These are phyloP conservation scores for Claviceps sp. DNA, from an alignment of 2,329 filamentous ascomycete species.

Conservation along the genomic window DNA sequence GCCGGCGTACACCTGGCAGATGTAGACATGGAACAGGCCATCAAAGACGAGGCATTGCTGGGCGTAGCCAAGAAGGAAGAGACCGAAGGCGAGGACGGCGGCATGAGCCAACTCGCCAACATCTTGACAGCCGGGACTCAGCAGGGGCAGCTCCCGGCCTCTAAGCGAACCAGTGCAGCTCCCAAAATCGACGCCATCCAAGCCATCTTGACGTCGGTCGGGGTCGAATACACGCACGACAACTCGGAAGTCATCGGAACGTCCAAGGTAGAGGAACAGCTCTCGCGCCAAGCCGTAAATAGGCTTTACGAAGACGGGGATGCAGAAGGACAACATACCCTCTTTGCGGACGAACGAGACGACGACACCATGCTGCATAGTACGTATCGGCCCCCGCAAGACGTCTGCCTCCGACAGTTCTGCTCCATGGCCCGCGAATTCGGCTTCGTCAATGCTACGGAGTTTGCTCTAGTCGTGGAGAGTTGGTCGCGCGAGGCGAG, in stretches of 20 bases:
- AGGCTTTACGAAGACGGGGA: conserved; percentile 31
- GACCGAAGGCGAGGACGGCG: conserved; percentile 46
- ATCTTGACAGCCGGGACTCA: conserved; percentile 35
- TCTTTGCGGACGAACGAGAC: conserved; percentile 42
- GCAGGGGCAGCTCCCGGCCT: conserved; percentile 17
- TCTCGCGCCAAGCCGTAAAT: conserved; percentile 64
- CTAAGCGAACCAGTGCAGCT: conserved; percentile 21
- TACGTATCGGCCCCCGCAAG: conserved; percentile 57
- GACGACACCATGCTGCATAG: conserved; percentile 18
- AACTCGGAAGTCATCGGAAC: conserved; percentile 91
- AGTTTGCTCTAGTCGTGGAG: conserved; percentile 86
- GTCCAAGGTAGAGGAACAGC: conserved; percentile 76
- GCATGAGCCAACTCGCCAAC: conserved; percentile 58
- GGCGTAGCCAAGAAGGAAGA: conserved; percentile 31
- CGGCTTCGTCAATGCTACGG: conserved; percentile 60
- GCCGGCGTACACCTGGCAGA: conserved; percentile 71
- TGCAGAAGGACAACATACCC: conserved; percentile 35
- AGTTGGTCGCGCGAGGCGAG: conserved; percentile 77
- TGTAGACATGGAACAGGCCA: conserved; percentile 53
- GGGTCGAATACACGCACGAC: conserved; percentile 90
- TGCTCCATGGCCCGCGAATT: conserved; percentile 76
- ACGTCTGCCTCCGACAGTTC: conserved; percentile 70
- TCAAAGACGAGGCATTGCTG: conserved; percentile 36
- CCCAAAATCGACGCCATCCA: conserved; percentile 61
- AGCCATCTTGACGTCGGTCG: conserved; percentile 75